Evolutionary conservation across 148 eudicot species (phyloP).

Genomic region (Camellia granthamiana): DNA sequence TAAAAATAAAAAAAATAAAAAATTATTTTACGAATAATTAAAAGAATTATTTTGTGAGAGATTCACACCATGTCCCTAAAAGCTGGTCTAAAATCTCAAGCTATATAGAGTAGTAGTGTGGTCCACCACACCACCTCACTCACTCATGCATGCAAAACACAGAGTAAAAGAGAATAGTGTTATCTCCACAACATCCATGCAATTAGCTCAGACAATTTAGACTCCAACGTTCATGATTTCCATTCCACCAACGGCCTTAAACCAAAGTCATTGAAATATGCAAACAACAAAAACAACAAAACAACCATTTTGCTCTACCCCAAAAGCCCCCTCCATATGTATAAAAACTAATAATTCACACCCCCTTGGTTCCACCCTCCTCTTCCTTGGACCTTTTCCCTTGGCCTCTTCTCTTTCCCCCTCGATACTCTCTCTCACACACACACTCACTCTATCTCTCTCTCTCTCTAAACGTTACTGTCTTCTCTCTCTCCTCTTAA

Average conservation of each 20-base stretch:
- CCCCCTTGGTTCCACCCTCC: constrained; percentile 20
- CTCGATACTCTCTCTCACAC: background rate
- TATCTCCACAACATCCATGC: background rate
- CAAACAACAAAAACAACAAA: constrained; percentile 20
- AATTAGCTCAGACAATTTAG: background rate
- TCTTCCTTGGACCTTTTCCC: constrained; percentile 26
- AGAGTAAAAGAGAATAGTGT: background rate
- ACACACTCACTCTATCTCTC: background rate
- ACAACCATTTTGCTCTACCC: constrained; percentile 18
- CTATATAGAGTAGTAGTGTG: background rate
- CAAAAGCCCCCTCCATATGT: constrained; percentile 1
- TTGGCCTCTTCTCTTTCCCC: constrained; percentile 25
- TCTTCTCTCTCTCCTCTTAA: background rate
- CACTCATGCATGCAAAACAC: background rate
- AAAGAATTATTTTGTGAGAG: no score
- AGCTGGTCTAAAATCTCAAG: background rate
- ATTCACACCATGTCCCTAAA: background rate
- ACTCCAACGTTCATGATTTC: constrained; percentile 21
- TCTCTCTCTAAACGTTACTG: background rate
- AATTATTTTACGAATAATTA: no score
- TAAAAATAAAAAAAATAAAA: no score
- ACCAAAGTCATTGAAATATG: constrained; percentile 8
- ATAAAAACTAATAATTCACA: background rate
- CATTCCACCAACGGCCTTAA: constrained; percentile 12
- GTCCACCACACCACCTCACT: background rate